Evolutionary conservation across 495 filamentous ascomycete species (phyloP), one percentile per base, ranked within the genome.

Genomic region (Hyaloscypha variabilis): DNA sequence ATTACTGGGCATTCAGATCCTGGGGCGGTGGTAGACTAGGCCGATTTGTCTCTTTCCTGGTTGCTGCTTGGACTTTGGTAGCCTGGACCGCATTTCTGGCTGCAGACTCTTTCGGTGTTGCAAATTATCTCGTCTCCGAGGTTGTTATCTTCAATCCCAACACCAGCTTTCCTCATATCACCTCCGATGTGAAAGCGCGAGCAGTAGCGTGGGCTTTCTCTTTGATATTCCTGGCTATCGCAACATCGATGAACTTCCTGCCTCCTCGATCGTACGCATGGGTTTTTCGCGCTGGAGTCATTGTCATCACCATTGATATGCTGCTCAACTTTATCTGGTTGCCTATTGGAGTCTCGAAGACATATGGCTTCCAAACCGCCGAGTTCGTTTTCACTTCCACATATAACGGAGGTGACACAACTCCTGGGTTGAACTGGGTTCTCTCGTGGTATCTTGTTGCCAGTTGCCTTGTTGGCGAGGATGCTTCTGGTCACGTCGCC

Each of bases 1-100:
- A 77, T 70, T 76, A 76, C 67, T 77, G 74, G 73, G 74, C 74
- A n/a, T 76, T 76, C 52, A 67, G 74, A 34, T 77, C 75, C 0
- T 75, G 69, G 73, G 74, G 75, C 24, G 74, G 73, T 60, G 70
- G 71, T 42, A 65, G 67, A 21, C 17, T 75, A 1, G 75, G 73
- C 6, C 69, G 75, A 6, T 75, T 77, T 51, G 46, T 77, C 49
- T 75, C 74, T 0, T 76, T 75, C 49, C 24, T 77, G 42, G 72
- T 76, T n/a, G 73, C 75, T 17, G 74, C 74, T 31, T 76, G 74
- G 73, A 76, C 75, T 17, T 61, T 77, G 46, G 75, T 76, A 28
- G 75, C 75, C 1, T 76, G 75, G 74, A 77, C 74, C 1, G 68
- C 75, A 5, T 76, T 77, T 57, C 58, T 77, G 58, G 73, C 75